These are phyloP conservation scores for Arctium minus DNA, from an alignment of 129 eudicot species.

Conservation along the genomic window DNA sequence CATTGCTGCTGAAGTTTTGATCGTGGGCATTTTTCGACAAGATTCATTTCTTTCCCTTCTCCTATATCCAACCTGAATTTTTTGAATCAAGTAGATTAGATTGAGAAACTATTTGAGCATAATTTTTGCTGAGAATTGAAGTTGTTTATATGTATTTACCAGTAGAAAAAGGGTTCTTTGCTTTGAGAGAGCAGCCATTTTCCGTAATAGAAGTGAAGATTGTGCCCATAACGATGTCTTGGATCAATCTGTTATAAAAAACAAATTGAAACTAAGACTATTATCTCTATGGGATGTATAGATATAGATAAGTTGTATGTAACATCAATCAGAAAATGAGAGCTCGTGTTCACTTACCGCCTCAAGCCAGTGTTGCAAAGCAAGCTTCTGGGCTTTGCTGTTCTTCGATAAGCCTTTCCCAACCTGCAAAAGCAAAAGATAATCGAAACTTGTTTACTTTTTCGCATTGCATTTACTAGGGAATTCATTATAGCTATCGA, in stretches of 20 bases:
- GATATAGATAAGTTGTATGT: neutral
- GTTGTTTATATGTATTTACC: conserved; percentile 34
- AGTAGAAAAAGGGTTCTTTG: conserved; percentile 80
- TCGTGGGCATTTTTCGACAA: conserved; percentile 63
- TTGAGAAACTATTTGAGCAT: conserved; percentile 5
- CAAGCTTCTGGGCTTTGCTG: conserved; percentile 67
- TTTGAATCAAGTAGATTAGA: neutral
- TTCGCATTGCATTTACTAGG: neutral
- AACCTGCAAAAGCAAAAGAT: conserved; percentile 36
- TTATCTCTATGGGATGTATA: neutral
- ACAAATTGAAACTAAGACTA: neutral
- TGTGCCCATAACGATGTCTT: conserved; percentile 88
- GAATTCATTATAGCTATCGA: neutral
- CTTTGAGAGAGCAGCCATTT: conserved; percentile 58
- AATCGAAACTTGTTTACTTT: neutral
- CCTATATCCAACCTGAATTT: conserved; percentile 74
- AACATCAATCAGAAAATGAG: neutral
- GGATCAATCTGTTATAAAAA: conserved; percentile 63
- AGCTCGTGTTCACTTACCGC: conserved; percentile 49
- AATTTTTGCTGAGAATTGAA: neutral
- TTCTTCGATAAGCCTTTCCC: conserved; percentile 69
- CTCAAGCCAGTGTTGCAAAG: conserved; percentile 89
- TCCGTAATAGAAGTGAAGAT: conserved; percentile 64
- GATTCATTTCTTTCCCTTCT: conserved; percentile 86
- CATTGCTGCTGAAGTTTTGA: conserved; percentile 64